phyloP scores from a whole-genome alignment of 2,329 filamentous ascomycete genomes.

The Myriosclerotinia scirpicola region DNA sequence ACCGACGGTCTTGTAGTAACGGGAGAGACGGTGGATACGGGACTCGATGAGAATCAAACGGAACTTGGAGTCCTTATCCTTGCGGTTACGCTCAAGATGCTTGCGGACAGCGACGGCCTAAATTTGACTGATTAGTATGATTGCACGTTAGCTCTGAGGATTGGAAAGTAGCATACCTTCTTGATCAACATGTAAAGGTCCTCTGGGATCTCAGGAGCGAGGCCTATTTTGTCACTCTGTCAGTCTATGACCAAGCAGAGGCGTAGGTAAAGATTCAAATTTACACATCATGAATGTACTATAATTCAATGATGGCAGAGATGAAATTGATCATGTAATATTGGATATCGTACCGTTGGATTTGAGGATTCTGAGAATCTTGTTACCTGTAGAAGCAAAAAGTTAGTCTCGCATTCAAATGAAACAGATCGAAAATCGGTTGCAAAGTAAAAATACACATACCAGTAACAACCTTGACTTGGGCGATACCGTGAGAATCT shows the following conservation, averaged over 20 bases:
- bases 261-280: slow-evolving; percentile 49
- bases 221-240: slow-evolving; percentile 86
- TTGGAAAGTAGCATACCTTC: slow-evolving; percentile 66
- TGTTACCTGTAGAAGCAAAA: slow-evolving; percentile 71
- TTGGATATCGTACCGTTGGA: slow-evolving; percentile 75
- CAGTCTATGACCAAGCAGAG: slow-evolving; percentile 89
- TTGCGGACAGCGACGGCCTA: slow-evolving; percentile 96
- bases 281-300: slow-evolving; percentile 31
- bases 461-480: slow-evolving; percentile 98
- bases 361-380: slow-evolving; percentile 99
- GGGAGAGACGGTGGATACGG: slow-evolving; percentile 98
- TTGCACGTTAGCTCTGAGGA: not conserved
- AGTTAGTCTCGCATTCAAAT: slow-evolving; percentile 29
- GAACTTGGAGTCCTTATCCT: slow-evolving; percentile 99
- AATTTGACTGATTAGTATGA: slow-evolving; percentile 29
- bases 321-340: slow-evolving; percentile 29
- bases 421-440: not conserved
- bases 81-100: slow-evolving; percentile 99
- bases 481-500: slow-evolving; percentile 96
- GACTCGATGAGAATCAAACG: slow-evolving; percentile 99
- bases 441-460: slow-evolving; percentile 44
- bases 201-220: slow-evolving; percentile 97
- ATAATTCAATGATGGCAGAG: slow-evolving; percentile 41
- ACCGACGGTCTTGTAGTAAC: slow-evolving; percentile 98
- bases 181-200: slow-evolving; percentile 99